Conservation (phyloP, 208 protist genomes). For the Kentomonas sorsogonicus region DNA sequence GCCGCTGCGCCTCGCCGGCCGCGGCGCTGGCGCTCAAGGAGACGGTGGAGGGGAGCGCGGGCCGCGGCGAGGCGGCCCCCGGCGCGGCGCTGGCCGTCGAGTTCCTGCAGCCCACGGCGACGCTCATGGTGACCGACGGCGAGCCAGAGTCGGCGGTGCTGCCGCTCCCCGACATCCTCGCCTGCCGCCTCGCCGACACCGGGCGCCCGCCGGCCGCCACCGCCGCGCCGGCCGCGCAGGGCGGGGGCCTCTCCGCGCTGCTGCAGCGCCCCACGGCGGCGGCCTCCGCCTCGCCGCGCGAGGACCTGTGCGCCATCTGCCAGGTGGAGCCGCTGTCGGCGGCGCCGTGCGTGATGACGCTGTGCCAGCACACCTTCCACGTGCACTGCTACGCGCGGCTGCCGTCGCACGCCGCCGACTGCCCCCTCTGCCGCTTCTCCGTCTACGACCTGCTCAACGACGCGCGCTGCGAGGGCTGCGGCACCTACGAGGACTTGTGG, state of each 20-base stretch:
- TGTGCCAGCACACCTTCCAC: slow-evolving; percentile 77
- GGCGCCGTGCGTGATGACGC: slow-evolving; percentile 44
- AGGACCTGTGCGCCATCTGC: slow-evolving; percentile 69
- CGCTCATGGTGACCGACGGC: slow-evolving; percentile 1
- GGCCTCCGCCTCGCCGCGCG: background rate
- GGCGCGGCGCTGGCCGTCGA: slow-evolving; percentile 30
- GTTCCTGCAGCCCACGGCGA: slow-evolving; percentile 20
- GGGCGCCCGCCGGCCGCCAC: background rate
- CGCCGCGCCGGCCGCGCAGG: background rate
- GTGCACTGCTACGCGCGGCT: slow-evolving; percentile 57
- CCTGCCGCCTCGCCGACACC: background rate
- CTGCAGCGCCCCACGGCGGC: background rate
- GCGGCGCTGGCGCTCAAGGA: slow-evolving; percentile 29
- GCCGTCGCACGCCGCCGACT: slow-evolving; percentile 35
- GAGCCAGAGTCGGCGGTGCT: background rate
- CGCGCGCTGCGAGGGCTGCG: slow-evolving; percentile 60
- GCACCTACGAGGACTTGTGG: slow-evolving; percentile 75
- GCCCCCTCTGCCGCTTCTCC: slow-evolving; percentile 80
- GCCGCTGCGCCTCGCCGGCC: slow-evolving; percentile 27
- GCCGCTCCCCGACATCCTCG: background rate
- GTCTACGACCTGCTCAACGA: slow-evolving; percentile 65
- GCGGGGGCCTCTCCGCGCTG: too few relatives aligned
- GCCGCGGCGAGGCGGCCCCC: slow-evolving; percentile 24
- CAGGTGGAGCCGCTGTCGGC: slow-evolving; percentile 39
- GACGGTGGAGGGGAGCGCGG: slow-evolving; percentile 31